Percentiles rank a stretch among this genome's conserved stretches.
Conservation (phyloP, 2,329 filamentous ascomycete genomes). For the Cladophialophora carrionii region DNA sequence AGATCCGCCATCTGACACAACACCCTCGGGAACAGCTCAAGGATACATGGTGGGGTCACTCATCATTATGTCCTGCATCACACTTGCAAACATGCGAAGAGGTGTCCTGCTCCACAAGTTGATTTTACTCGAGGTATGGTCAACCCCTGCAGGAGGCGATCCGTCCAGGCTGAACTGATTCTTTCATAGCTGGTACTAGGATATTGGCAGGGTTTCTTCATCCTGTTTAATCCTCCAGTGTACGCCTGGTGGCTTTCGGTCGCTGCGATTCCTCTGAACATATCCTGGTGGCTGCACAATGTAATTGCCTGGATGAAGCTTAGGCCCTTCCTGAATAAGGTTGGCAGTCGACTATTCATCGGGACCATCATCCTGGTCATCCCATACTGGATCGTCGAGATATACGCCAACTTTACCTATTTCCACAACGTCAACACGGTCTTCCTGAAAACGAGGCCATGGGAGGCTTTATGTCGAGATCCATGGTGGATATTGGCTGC, state of each 20-base stretch:
- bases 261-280: constrained; percentile 60
- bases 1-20: constrained; percentile 10
- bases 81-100: constrained; percentile 50
- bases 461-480: constrained; percentile 61
- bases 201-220: constrained; percentile 59
- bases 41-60: constrained; percentile 50
- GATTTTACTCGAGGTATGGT: constrained; percentile 49
- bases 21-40: constrained; percentile 36
- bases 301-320: constrained; percentile 65
- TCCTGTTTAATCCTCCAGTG: constrained; percentile 56
- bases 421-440: constrained; percentile 55
- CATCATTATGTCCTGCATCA: constrained; percentile 51
- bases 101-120: constrained; percentile 50
- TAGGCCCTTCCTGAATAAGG: constrained; percentile 56
- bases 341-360: constrained; percentile 57
- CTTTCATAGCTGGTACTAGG: constrained; percentile 52
- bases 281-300: constrained; percentile 63
- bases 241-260: constrained; percentile 63
- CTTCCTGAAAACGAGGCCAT: constrained; percentile 57
- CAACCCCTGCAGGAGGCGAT: background rate
- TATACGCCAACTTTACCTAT: constrained; percentile 63
- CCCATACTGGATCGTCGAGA: constrained; percentile 64
- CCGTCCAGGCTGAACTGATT: background rate
- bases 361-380: constrained; percentile 59
- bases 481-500: constrained; percentile 66